Percentiles rank a stretch among this genome's conserved stretches.
Evolutionary conservation across 2,329 filamentous ascomycete species (phyloP).

Genomic region (Mycocentrospora acerina): DNA sequence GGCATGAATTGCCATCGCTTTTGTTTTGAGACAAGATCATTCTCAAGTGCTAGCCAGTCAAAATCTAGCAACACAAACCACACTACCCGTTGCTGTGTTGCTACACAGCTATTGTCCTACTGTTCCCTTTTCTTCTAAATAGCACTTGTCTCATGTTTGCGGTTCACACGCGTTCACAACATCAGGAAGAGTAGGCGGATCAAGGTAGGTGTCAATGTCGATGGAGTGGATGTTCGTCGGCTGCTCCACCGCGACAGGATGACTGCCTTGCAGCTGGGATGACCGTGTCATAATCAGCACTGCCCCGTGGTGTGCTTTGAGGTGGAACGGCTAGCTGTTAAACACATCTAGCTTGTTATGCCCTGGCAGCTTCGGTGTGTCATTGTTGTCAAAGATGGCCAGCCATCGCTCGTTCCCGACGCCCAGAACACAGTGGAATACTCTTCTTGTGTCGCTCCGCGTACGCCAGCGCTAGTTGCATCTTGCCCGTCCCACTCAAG

Average conservation of each 20-base stretch:
- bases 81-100: no score
- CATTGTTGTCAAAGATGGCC: conserved; percentile 47
- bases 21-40: no score
- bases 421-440: conserved; percentile 48
- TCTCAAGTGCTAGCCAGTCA: no score
- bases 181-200: no score
- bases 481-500: conserved; percentile 51
- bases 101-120: no score
- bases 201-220: no score
- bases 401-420: conserved; percentile 47
- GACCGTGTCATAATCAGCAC: conserved; percentile 9
- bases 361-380: conserved; percentile 37
- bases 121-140: no score
- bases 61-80: no score
- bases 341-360: conserved; percentile 15
- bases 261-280: conserved; percentile 4
- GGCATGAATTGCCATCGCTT: no score
- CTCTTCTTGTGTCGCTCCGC: conserved; percentile 33
- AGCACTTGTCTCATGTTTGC: no score
- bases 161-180: no score
- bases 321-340: conserved; percentile 30
- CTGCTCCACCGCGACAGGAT: conserved; percentile 5
- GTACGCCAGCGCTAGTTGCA: conserved; percentile 46
- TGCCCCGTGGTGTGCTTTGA: conserved; percentile 2
- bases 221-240: conserved; percentile 2